Conservation (phyloP, 2,329 filamentous ascomycete species). For the Paracamarosporium sp. region DNA sequence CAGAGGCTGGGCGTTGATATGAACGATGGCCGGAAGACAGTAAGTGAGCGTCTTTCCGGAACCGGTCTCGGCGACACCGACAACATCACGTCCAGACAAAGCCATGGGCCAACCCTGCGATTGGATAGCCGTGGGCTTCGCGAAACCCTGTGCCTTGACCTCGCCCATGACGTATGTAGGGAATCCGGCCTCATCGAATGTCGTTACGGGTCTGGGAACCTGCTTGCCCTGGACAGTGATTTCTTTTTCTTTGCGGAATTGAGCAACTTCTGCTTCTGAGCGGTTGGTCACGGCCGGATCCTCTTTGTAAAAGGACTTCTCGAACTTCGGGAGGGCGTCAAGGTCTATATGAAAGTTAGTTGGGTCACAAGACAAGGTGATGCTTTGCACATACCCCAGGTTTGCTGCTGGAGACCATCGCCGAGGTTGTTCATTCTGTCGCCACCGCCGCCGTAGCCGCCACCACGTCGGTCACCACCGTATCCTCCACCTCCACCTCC, state of each 20-base stretch:
- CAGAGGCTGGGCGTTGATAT: conserved; percentile 99
- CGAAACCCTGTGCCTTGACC: conserved; percentile 97
- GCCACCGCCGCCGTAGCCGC: conserved; percentile 70
- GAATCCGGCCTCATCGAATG: conserved; percentile 97
- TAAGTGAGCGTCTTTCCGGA: conserved; percentile 99
- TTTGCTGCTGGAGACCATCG: conserved; percentile 82
- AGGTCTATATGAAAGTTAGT: conserved; percentile 67
- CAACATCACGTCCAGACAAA: conserved; percentile 94
- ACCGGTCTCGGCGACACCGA: conserved; percentile 98
- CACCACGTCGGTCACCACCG: conserved; percentile 19
- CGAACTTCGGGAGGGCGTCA: conserved; percentile 85
- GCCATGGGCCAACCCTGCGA: conserved; percentile 99
- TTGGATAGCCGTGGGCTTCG: conserved; percentile 92
- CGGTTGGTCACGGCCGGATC: conserved; percentile 78
- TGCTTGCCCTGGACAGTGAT: conserved; percentile 82
- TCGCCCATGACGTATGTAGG: conserved; percentile 97
- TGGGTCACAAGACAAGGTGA: background rate
- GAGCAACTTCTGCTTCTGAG: conserved; percentile 79
- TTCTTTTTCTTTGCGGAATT: conserved; percentile 83
- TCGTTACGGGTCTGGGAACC: conserved; percentile 93
- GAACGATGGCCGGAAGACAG: conserved; percentile 96
- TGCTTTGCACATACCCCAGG: conserved; percentile 74
- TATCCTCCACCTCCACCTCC: conserved; percentile 31
- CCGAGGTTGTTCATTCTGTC: conserved; percentile 96
- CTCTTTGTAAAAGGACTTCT: conserved; percentile 99